These are phyloP conservation scores for Oryza meyeriana DNA, from an alignment of 176 grass and related monocot species.

Conservation along the genomic window DNA sequence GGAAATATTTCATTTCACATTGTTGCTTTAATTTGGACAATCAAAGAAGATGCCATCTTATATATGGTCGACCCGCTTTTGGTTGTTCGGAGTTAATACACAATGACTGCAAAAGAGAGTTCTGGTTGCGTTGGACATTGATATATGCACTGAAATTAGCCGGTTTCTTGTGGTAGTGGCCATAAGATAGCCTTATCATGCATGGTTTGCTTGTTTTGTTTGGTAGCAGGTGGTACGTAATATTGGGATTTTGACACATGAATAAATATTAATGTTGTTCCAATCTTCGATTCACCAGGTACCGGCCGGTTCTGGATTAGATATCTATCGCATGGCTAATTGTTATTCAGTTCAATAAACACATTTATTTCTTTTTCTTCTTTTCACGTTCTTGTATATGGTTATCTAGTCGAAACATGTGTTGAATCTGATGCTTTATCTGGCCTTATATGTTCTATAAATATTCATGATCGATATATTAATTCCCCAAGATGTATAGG, in stretches of 20 bases:
- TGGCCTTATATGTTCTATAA: not conserved
- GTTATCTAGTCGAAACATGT: not conserved
- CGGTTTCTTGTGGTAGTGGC: conserved; percentile 12
- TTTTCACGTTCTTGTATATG: not conserved
- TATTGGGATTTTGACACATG: not conserved
- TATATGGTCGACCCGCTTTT: not conserved
- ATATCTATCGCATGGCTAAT: not conserved
- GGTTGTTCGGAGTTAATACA: conserved; percentile 5
- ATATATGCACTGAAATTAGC: not conserved
- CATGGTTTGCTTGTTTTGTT: conserved; percentile 14
- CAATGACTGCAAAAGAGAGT: conserved; percentile 9
- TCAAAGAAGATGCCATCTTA: not conserved
- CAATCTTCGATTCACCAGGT: not conserved
- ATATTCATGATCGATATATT: not conserved
- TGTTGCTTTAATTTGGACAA: conserved; percentile 19
- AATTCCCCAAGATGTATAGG: not conserved
- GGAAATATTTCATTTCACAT: conserved; percentile 15
- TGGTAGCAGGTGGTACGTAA: not conserved
- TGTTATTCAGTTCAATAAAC: not conserved
- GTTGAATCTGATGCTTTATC: not conserved
- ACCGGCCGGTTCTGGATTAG: not conserved
- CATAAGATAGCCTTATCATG: conserved; percentile 9
- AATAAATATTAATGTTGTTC: not conserved
- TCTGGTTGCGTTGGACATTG: conserved; percentile 4
- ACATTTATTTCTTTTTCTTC: not conserved